These are phyloP conservation scores for Ustilago hordei DNA, from an alignment of 1,284 basidiomycete genomes.

Conservation along the genomic window DNA sequence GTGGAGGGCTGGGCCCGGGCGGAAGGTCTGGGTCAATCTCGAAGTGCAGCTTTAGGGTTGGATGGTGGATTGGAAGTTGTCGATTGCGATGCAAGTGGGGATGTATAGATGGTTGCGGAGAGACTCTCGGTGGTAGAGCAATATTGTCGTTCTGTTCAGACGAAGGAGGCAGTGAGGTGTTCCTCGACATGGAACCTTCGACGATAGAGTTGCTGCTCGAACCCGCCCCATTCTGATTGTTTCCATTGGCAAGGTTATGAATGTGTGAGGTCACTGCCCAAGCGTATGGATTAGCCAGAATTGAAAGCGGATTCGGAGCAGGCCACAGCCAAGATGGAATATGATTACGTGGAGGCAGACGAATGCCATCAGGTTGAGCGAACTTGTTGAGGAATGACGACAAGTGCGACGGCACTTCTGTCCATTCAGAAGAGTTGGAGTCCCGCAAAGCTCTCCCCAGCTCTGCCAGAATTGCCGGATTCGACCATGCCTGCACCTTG, in stretches of 20 bases:
- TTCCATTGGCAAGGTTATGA: conserved; percentile 5
- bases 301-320: conserved; percentile 32
- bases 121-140: background rate
- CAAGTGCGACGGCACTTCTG: conserved; percentile 55
- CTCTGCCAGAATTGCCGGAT: conserved; percentile 52
- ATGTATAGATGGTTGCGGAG: conserved; percentile 17
- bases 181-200: conserved; percentile 12
- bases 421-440: conserved; percentile 52
- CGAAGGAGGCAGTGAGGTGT: conserved; percentile 6
- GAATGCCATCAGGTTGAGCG: conserved; percentile 61
- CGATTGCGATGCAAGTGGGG: conserved; percentile 18
- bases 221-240: conserved; percentile 9
- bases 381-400: conserved; percentile 61
- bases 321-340: conserved; percentile 63
- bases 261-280: conserved; percentile 29
- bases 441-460: conserved; percentile 56
- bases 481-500: conserved; percentile 65
- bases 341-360: conserved; percentile 52
- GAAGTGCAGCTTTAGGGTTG: conserved; percentile 60
- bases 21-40: conserved; percentile 51
- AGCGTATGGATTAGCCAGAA: conserved; percentile 42
- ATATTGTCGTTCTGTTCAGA: background rate
- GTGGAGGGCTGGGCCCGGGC: conserved; percentile 17
- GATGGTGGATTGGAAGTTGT: conserved; percentile 60
- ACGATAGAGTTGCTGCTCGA: background rate